Percentiles rank a stretch among this genome's conserved stretches.
Conservation (phyloP, 2,329 filamentous ascomycete genomes). For the Cladosporium sp. region DNA sequence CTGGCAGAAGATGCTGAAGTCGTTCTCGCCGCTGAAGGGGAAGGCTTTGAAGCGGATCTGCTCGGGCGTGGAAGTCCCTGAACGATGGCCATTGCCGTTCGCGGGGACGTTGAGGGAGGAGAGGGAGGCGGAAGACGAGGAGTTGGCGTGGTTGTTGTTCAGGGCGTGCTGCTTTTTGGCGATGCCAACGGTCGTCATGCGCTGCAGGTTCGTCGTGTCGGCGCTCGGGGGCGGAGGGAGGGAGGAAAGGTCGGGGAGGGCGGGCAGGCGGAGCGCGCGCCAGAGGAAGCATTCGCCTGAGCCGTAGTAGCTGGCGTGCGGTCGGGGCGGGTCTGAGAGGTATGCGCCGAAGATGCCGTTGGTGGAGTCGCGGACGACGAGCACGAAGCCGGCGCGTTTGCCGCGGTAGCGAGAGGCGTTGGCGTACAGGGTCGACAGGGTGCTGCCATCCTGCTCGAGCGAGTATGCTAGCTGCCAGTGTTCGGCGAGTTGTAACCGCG, state of each 20-base stretch:
- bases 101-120: conserved; percentile 18
- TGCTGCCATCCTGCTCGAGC: conserved; percentile 85
- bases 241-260: conserved; percentile 46
- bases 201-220: conserved; percentile 56
- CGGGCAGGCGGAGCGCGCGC: conserved; percentile 63
- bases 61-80: conserved; percentile 51
- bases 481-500: conserved; percentile 79
- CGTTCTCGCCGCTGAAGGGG: conserved; percentile 90
- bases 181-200: conserved; percentile 53
- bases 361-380: conserved; percentile 73
- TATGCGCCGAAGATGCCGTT: conserved; percentile 88
- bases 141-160: conserved; percentile 8
- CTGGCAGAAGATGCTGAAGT: conserved; percentile 95
- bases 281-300: conserved; percentile 95
- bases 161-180: conserved; percentile 20
- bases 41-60: conserved; percentile 94
- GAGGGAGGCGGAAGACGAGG: conserved; percentile 15
- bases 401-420: conserved; percentile 63
- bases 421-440: conserved; percentile 77
- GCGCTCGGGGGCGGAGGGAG: conserved; percentile 65
- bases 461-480: conserved; percentile 84
- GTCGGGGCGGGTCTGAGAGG: conserved; percentile 80
- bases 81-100: conserved; percentile 6
- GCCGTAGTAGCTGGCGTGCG: conserved; percentile 79
- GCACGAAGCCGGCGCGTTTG: conserved; percentile 74